Conservation (phyloP, 2,329 filamentous ascomycete genomes). For the Cytospora leucostoma region DNA sequence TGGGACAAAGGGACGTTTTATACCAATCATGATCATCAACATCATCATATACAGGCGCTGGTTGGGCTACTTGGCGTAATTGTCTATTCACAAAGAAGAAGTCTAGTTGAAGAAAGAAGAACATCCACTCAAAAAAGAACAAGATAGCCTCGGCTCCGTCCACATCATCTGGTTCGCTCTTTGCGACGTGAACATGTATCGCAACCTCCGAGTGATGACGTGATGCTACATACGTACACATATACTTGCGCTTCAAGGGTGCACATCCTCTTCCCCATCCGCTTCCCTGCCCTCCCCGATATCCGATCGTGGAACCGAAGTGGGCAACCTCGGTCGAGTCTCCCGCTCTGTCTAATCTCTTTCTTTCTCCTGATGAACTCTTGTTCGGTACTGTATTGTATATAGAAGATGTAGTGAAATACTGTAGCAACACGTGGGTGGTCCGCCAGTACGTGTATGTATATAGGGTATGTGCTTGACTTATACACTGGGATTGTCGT, state of each 20-base stretch:
- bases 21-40: constrained; percentile 24
- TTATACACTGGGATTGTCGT: too few species aligned
- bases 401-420: too few species aligned
- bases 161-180: neutral
- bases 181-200: neutral
- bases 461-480: too few species aligned
- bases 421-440: too few species aligned
- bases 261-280: neutral
- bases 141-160: neutral
- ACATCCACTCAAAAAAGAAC: neutral
- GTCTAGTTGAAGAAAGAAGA: constrained; percentile 9
- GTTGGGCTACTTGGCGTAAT: neutral
- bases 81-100: neutral
- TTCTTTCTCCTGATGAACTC: too few species aligned
- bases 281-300: neutral
- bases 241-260: neutral
- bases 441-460: too few species aligned
- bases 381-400: too few species aligned
- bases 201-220: neutral
- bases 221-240: neutral
- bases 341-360: neutral
- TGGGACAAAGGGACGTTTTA: constrained; percentile 21
- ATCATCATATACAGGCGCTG: constrained; percentile 16
- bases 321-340: neutral
- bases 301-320: neutral